Percentiles rank a stretch among this genome's conserved stretches.
Conservation (phyloP, 345 rosid genomes). For the Ceriops tagal region DNA sequence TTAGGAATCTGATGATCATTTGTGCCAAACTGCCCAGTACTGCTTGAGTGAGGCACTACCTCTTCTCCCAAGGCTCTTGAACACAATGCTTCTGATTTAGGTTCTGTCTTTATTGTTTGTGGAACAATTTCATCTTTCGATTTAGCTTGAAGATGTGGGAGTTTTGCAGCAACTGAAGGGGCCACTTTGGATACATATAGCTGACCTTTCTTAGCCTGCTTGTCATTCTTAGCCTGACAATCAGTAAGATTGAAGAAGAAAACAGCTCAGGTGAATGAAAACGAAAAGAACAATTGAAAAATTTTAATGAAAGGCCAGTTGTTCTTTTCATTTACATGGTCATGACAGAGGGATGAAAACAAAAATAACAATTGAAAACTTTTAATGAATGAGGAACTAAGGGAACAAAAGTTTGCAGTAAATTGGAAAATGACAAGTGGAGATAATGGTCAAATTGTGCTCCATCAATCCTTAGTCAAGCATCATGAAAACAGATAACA, state of each 20-base stretch:
- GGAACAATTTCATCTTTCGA: slow-evolving; percentile 11
- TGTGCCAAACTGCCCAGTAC: slow-evolving; percentile 9
- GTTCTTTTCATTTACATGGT: no score
- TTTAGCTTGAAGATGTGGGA: slow-evolving; percentile 19
- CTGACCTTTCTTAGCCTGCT: slow-evolving; percentile 40
- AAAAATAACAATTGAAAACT: no score
- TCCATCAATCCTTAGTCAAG: no score
- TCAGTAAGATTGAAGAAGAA: slow-evolving; percentile 10
- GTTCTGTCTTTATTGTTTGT: slow-evolving; percentile 18
- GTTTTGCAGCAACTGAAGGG: slow-evolving; percentile 28
- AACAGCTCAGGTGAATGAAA: slow-evolving; percentile 1
- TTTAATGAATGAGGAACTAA: no score
- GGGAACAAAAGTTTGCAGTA: no score
- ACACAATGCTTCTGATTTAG: slow-evolving; percentile 7
- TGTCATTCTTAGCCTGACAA: slow-evolving; percentile 46
- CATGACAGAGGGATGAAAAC: background rate
- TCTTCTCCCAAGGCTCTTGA: slow-evolving; percentile 22
- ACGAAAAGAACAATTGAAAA: background rate
- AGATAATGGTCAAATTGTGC: no score
- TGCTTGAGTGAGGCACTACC: slow-evolving; percentile 15
- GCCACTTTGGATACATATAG: slow-evolving; percentile 38
- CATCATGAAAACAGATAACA: no score
- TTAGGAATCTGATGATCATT: slow-evolving; percentile 17
- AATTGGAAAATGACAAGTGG: no score
- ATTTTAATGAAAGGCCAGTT: no score